These are phyloP conservation scores for Paramecium sonneborni DNA, from an alignment of 73 alveolate genomes.

Conservation along the genomic window DNA sequence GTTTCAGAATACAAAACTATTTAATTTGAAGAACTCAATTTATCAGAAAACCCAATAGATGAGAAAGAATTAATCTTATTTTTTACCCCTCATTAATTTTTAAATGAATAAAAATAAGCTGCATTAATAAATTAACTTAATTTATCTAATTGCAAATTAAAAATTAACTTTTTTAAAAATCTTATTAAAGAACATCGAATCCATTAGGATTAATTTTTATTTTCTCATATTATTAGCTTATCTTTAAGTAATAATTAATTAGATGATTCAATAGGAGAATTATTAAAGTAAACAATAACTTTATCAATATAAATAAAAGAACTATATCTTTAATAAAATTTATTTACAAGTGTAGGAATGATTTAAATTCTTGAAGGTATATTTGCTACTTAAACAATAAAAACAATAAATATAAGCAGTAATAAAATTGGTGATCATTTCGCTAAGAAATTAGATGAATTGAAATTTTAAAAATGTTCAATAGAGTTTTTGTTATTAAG, in stretches of 20 bases:
- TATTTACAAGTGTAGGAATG: background rate
- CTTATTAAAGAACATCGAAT: background rate
- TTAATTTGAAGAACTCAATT: background rate
- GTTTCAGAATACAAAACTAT: background rate
- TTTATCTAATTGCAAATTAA: background rate
- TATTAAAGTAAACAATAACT: background rate
- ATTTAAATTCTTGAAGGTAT: background rate
- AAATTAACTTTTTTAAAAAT: background rate
- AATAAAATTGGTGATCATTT: background rate
- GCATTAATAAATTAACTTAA: background rate
- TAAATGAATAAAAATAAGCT: background rate
- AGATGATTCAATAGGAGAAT: background rate
- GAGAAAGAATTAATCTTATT: background rate
- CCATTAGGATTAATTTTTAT: background rate
- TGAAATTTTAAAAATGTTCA: background rate
- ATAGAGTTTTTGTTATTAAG: background rate
- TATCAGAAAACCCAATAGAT: background rate
- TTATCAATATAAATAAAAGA: background rate
- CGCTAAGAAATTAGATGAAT: background rate
- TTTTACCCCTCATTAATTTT: background rate
- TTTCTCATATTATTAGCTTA: background rate
- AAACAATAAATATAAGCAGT: background rate
- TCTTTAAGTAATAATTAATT: background rate
- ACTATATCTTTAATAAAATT: background rate
- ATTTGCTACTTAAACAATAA: background rate